Base-by-base conservation (phyloP, 345 rosid species). In the Bruguiera gymnorhiza region DNA sequence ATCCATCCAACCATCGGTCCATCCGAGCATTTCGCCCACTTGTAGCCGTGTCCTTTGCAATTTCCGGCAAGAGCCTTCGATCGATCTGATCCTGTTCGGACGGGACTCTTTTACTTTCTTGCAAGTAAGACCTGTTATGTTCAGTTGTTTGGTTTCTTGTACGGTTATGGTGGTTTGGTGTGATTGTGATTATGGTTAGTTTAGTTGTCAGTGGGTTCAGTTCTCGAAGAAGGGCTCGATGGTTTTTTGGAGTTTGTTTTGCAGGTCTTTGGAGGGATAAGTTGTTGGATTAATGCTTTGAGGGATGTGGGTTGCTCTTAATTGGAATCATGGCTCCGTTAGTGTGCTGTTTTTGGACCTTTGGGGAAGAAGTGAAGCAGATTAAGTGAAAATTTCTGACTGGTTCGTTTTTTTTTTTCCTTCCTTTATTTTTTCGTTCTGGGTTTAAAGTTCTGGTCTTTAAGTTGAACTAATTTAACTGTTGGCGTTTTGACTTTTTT, bases 331-430 rank as follows among this genome's bases (percentile, higher is more conserved):
- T 86, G 96, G 97, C 68, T 84, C 86, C 70, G 80, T 79, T 20
- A 77, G 76, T 70, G 78, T 86, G 53, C 72, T 86, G 77, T 89
- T 86, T 85, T 46, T 87, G 81, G 87, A 83, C 81, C 83, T 88
- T 19, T 83, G 85, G 88, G 87, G 88, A 65, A 81, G 86, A 80
- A 84, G 81, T 63, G 86, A 80, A 62, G 89, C 89, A 83, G 91
- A 86, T 81, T 83, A 75, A 84, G 73, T 76, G 46, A 56, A 52
- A 56, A 39, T 67, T 71, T 68, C 56, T 53, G 62, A 29, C 64
- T 24, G 66, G 10, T 0, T 2, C 16, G 19, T 51, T 75, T 79
- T 69, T 7, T 30, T 60, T 54, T 43, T 43, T 43, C 0, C 24
- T 13, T 3, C 11, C 11, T 2, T 43, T 6, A 0, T 13, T 15